Base-by-base conservation (phyloP, 805 yeast genomes). In the Candida tallmaniae region DNA sequence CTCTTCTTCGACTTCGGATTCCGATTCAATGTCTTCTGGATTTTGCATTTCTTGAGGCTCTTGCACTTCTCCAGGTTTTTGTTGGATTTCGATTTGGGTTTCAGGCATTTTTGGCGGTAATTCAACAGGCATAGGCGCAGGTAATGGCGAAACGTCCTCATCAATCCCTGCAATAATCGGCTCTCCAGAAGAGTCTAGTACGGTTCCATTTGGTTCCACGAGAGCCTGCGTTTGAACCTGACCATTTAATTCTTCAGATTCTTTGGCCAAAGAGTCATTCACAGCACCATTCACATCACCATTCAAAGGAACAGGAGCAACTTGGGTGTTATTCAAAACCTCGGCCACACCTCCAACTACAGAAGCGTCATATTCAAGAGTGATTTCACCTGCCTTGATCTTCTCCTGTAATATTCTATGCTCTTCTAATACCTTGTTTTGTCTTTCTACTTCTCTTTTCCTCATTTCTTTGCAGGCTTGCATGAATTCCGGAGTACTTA, bases 401-500 rank as follows among this genome's bases (percentile, higher is more conserved):
- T 27, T 37, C 27, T 22, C 29, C 19, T 32, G 33, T 23, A 26
- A 16, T 20, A 19, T 9, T 28, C 46, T 45, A 50, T 62, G 61
- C 35, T 65, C 60, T 47, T 60, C 51, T 54, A 67, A 41, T 31
- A 61, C 68, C 40, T 65, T 62, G 12, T 59, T 58, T 45, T 74
- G 78, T 46, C 80, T 73, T 27, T 60, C 58, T 20, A 70, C 52
- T 48, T 86, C 95, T 42, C 96, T 70, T 32, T 62, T 66, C 39
- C 81, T 71, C 51, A 89, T 66, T 13, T 76, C 82, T 42, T 75
- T 80, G 64, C 97, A 93, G 28, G 87, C 86, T 27, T 73, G 72
- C 16, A 82, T 52, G 37, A 93, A 80, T 23, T 77, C 83, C 1
- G 90, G 81, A 3, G 71, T 62, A 32, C 81, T 77, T 46, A 89